Conservation (phyloP, 345 rosid genomes). For the Gossypium australe region DNA sequence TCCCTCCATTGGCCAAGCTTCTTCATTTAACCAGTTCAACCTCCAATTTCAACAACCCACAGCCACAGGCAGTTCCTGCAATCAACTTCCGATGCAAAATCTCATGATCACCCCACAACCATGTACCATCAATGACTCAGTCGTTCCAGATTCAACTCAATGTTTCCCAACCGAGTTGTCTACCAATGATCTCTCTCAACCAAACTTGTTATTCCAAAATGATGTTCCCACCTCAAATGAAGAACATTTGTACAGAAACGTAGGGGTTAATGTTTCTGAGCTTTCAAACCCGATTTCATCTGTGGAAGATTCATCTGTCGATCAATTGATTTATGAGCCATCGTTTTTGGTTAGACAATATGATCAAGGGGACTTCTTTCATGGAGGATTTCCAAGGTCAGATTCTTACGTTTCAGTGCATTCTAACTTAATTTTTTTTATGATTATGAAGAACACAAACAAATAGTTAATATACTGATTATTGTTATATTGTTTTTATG, state of each 20-base stretch:
- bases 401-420: background rate
- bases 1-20: background rate
- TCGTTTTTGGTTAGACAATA: background rate
- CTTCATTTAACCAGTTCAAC: background rate
- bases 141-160: conserved; percentile 9
- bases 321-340: conserved; percentile 13
- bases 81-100: conserved; percentile 7
- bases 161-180: conserved; percentile 1
- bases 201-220: background rate
- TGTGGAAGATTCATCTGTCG: background rate
- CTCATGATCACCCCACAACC: background rate
- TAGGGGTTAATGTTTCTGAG: conserved; percentile 8
- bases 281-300: background rate
- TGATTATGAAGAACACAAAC: background rate
- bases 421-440: background rate
- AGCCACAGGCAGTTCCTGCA: background rate
- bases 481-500: no score
- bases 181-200: background rate
- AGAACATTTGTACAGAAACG: background rate
- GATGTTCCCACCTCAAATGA: background rate
- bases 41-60: background rate
- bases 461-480: no score
- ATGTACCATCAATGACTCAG: background rate
- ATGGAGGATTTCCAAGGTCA: conserved; percentile 17
- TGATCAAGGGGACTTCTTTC: background rate